Evolutionary conservation across 2,329 filamentous ascomycete species (phyloP).

Genomic region (Penicillium olsonii): DNA sequence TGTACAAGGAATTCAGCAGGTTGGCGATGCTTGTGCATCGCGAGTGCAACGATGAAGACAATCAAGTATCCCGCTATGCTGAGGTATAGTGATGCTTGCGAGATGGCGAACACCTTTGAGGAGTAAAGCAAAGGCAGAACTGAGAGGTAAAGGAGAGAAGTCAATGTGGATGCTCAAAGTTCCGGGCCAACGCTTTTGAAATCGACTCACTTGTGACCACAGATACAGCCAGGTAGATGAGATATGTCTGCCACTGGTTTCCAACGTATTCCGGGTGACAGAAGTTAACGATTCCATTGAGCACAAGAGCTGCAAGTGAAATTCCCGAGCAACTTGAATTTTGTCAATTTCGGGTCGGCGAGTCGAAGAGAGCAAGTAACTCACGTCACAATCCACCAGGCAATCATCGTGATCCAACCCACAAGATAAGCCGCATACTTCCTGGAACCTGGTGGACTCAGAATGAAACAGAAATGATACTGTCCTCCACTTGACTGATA

Average conservation of each 20-base stretch:
- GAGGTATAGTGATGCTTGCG: neutral
- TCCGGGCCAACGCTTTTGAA: too few relatives aligned
- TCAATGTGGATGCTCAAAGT: constrained; percentile 13
- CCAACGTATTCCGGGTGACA: constrained; percentile 3
- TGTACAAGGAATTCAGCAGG: constrained; percentile 5
- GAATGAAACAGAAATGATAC: constrained; percentile 36
- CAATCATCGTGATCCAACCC: constrained; percentile 28
- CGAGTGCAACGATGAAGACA: constrained; percentile 31
- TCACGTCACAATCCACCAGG: constrained; percentile 23
- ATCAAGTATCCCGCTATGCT: constrained; percentile 20
- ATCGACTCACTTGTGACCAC: constrained; percentile 2
- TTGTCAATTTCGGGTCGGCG: too few relatives aligned
- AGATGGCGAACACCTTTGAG: neutral
- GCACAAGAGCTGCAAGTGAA: neutral
- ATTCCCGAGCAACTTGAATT: neutral
- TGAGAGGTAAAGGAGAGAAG: constrained; percentile 7
- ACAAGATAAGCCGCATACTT: constrained; percentile 21
- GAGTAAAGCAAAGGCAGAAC: neutral
- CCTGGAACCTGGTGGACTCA: constrained; percentile 14
- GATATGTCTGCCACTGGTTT: constrained; percentile 24
- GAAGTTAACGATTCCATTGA: neutral
- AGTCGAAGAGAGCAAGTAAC: too few relatives aligned
- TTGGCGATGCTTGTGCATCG: constrained; percentile 17
- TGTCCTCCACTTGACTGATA: constrained; percentile 27
- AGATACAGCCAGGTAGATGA: constrained; percentile 21